Evolutionary conservation across 352 stramenopile genomes (phyloP).

Genomic region (Globisporangium mamillatum): DNA sequence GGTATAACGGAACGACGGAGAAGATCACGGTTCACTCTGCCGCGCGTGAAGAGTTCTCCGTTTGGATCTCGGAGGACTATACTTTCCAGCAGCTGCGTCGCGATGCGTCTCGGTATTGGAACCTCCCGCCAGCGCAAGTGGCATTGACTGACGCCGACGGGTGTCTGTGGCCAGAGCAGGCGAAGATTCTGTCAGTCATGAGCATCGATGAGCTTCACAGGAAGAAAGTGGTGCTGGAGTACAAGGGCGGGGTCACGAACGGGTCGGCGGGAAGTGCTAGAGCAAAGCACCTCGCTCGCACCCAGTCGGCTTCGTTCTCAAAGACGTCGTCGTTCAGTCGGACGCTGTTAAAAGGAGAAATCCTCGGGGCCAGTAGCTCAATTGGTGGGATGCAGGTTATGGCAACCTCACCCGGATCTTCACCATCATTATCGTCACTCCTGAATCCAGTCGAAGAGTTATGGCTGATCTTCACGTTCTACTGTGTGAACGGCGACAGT

Average conservation of each 20-base stretch:
- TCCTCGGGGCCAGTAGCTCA: background rate
- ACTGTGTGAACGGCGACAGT: constrained; percentile 74
- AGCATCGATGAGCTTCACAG: constrained; percentile 38
- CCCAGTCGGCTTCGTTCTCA: constrained; percentile 10
- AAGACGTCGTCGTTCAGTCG: constrained; percentile 8
- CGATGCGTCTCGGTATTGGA: constrained; percentile 72
- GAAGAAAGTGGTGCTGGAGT: constrained; percentile 52
- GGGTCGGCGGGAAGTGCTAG: background rate
- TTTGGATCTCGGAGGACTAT: constrained; percentile 68
- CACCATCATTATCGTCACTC: background rate
- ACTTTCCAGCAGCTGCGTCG: constrained; percentile 73
- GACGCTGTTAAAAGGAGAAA: background rate
- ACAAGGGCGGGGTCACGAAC: constrained; percentile 30
- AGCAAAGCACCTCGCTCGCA: constrained; percentile 18
- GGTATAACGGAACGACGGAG: constrained; percentile 22
- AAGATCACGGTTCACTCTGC: constrained; percentile 52
- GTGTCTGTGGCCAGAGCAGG: constrained; percentile 76
- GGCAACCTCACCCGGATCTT: background rate
- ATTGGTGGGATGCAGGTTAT: background rate
- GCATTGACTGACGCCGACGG: constrained; percentile 55
- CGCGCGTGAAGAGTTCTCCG: constrained; percentile 56
- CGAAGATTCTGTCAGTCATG: constrained; percentile 66
- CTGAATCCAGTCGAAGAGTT: constrained; percentile 57
- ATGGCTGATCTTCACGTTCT: constrained; percentile 79
- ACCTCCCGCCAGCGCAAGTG: constrained; percentile 39